phyloP scores from a whole-genome alignment of 2,329 filamentous ascomycete species.

The Botrytis elliptica region DNA sequence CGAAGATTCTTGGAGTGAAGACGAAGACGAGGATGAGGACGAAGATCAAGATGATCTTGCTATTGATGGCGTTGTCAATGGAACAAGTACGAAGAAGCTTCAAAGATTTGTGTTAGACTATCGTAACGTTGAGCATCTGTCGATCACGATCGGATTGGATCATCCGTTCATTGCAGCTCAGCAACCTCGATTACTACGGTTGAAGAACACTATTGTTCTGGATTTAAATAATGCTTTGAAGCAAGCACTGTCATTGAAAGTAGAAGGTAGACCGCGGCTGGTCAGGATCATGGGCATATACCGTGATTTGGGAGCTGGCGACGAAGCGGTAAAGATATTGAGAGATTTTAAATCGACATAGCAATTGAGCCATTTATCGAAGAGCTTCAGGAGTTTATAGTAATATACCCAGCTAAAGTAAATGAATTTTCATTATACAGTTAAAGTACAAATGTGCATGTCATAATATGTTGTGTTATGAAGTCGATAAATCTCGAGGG shows the following conservation, averaged over 20 bases:
- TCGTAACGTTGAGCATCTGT: conserved; percentile 52
- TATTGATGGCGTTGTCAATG: conserved; percentile 36
- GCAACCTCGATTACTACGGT: conserved; percentile 52
- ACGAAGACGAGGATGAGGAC: conserved; percentile 44
- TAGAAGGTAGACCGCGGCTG: conserved; percentile 44
- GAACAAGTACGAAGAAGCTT: conserved; percentile 41
- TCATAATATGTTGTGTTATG: conserved; percentile 33
- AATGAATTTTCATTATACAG: conserved; percentile 40
- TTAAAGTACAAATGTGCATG: conserved; percentile 41
- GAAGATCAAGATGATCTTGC: conserved; percentile 37
- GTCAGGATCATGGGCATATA: conserved; percentile 60
- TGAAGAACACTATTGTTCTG: conserved; percentile 61
- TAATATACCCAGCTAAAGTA: conserved; percentile 32
- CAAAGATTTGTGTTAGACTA: conserved; percentile 58
- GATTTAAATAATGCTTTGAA: conserved; percentile 64
- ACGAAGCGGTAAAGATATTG: conserved; percentile 55
- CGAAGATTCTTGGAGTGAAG: conserved; percentile 40
- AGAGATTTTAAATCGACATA: conserved; percentile 34
- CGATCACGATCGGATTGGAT: conserved; percentile 50
- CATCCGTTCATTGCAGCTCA: conserved; percentile 65
- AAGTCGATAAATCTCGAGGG: conserved; percentile 51
- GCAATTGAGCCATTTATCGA: conserved; percentile 25
- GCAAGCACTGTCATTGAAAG: conserved; percentile 48
- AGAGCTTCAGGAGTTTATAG: conserved; percentile 48
- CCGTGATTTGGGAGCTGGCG: conserved; percentile 58